Evolutionary conservation across 305 asterid genomes (phyloP), one percentile per base, ranked within the genome.

Genomic region (Fraxinus floribunda): DNA sequence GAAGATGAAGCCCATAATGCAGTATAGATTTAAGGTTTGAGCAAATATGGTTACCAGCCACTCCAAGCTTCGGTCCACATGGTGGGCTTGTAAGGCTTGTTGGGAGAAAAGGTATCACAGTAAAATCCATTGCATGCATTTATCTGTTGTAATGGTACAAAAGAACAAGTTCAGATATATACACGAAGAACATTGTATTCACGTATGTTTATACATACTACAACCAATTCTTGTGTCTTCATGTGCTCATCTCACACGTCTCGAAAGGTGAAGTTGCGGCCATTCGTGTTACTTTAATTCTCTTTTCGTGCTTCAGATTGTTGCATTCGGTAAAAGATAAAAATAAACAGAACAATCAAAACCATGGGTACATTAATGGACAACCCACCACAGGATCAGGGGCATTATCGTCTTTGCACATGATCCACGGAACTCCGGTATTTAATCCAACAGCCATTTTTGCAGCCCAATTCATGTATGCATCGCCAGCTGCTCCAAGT

Each of bases 51-150:
- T 83, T 66, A 92, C 94, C 96, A 90, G 87, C 94, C 96, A 80
- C 88, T 92, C 96, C 96, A 92, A 49, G 94, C 94, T 78, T 91
- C 96, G 1, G 96, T 90, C 96, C 96, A 92, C 86, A 91, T 80
- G 4, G 80, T 86, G 0, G 96, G 96, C 85, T 92, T 92, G 84
- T 91, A 83, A 75, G 96, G 92, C 77, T 86, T 91, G 87, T 92
- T 92, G n/a, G 96, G 92, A 78, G 92, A 76, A 79, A 92, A 92
- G 1, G 81, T 74, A 66, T 92, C 91, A 22, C 94, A 91, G 84
- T 92, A 92, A 79, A 89, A 88, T 32, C 96, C 96, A 82, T 92
- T 92, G 81, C 96, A 91, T 3, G 94, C 52, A 79, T 92, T 91
- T 79, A 92, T 91, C 96, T 92, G 91, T 76, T 41, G 7, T 62